Base-by-base conservation (phyloP, 2,329 filamentous ascomycete genomes). In the Colletotrichum graminicola region DNA sequence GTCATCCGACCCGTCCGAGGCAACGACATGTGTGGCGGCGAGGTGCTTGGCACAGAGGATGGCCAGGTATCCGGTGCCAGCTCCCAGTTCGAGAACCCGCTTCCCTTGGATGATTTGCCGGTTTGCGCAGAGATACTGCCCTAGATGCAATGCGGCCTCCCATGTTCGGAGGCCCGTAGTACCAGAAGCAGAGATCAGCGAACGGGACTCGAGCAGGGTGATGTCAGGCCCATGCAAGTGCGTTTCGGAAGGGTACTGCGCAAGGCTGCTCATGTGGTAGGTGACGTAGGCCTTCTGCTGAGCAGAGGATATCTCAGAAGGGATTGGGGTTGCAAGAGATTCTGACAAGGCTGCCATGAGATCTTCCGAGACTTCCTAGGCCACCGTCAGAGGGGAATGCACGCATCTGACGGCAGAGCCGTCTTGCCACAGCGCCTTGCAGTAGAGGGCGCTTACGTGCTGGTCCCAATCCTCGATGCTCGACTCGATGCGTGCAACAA, bases 391-490 rank as follows among this genome's bases (percentile, higher is more conserved):
- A 65, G 26, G 6, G 16, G 6, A 16, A 14, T 57, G 55, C 32
- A n/a, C 34, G 18, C 47, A 26, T 41, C 32, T n/a, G 29, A 43
- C 51, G 21, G 21, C 18, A 23, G 26, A 29, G n/a, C 51, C 16
- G 18, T 70, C 59, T 71, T 66, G 62, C 23, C 51, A 56, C 21
- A 21, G 52, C 45, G 62, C 52, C 56, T 52, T 23, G 23, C 16
- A 36, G 16, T 7, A 4, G 32, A 45, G 32, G 56, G 60, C 45
- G 84, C 93, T 85, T 92, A 97, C 95, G 91, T 97, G 90, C 86
- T 93, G 87, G 76, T 97, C 93, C 81, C 94, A 95, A 79, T 97
- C 90, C 68, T 89, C 86, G 59, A 97, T 94, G 43, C 92, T 89
- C 39, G 86, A 83, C 80, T 97, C 94, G 63, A 97, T 90, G 67